Conservation (phyloP, 345 rosid species). For the Lepidium didymum region DNA sequence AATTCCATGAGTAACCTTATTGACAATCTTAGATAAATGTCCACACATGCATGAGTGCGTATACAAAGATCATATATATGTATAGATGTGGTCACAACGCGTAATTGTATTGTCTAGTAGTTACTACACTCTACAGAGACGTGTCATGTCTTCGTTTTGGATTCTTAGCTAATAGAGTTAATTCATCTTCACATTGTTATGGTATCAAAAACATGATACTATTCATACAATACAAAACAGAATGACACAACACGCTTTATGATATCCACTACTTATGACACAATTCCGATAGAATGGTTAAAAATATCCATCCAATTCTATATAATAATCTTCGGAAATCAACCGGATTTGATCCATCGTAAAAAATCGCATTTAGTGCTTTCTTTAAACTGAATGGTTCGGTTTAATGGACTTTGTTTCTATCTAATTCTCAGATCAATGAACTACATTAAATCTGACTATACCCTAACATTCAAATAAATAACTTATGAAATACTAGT, state of each 20-base stretch:
- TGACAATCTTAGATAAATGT: background rate
- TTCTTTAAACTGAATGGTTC: no score
- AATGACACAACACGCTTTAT: background rate
- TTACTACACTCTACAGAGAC: slow-evolving; percentile 16
- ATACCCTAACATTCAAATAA: no score
- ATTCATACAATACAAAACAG: background rate
- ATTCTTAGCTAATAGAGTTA: slow-evolving; percentile 1
- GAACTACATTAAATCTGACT: no score
- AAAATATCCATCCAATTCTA: background rate
- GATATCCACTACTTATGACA: no score
- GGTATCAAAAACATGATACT: slow-evolving; percentile 9
- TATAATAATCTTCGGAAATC: no score
- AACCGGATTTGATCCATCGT: no score
- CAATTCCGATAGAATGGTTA: no score
- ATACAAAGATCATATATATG: background rate
- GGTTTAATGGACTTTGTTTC: no score
- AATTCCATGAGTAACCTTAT: slow-evolving; percentile 21
- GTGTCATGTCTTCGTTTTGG: slow-evolving; percentile 14
- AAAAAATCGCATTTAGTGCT: no score
- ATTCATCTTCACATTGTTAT: slow-evolving; percentile 17
- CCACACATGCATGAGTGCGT: slow-evolving; percentile 20
- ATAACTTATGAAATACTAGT: no score
- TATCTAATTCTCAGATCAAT: no score
- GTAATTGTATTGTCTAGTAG: slow-evolving; percentile 6
- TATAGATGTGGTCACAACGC: slow-evolving; percentile 24